Evolutionary conservation across 345 rosid species (phyloP).

Genomic region (Rhodomyrtus tomentosa): DNA sequence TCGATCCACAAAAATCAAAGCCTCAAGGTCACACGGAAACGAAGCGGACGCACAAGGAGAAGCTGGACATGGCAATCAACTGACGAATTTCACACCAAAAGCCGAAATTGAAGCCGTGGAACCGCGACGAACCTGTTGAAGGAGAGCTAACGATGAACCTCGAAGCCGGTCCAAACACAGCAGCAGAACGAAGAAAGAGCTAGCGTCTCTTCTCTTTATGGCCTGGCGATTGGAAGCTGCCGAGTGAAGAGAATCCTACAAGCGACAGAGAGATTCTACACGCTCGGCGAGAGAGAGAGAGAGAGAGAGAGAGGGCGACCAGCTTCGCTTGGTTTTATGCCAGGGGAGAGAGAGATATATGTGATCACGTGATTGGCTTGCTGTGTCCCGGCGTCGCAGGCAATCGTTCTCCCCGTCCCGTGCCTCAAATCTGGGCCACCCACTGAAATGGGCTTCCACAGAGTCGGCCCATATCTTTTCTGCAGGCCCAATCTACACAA

Average conservation of each 20-base stretch:
- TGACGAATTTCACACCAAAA: accelerated
- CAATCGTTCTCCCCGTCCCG: not conserved
- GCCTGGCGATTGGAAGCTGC: not conserved
- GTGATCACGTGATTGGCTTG: not conserved
- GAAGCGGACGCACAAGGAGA: not conserved
- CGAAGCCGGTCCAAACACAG: not conserved
- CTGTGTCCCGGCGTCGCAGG: not conserved
- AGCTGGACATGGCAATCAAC: not conserved
- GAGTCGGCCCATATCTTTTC: not conserved
- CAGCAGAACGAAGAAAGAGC: not conserved
- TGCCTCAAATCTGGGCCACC: not conserved
- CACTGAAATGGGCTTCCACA: not conserved
- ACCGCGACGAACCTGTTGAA: not conserved
- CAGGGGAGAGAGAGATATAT: not conserved
- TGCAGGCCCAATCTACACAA: too few relatives aligned
- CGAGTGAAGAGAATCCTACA: not conserved
- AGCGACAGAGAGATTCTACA: slow-evolving; percentile 12
- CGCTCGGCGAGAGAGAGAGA: not conserved
- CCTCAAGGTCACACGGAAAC: not conserved
- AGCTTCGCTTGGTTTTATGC: not conserved
- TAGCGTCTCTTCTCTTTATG: not conserved
- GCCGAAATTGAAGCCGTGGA: not conserved
- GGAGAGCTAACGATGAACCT: not conserved
- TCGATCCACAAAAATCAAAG: not conserved
- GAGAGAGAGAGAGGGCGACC: not conserved